Evolutionary conservation across 176 grass and related monocot genomes (phyloP).

Genomic region (Avena sativa): DNA sequence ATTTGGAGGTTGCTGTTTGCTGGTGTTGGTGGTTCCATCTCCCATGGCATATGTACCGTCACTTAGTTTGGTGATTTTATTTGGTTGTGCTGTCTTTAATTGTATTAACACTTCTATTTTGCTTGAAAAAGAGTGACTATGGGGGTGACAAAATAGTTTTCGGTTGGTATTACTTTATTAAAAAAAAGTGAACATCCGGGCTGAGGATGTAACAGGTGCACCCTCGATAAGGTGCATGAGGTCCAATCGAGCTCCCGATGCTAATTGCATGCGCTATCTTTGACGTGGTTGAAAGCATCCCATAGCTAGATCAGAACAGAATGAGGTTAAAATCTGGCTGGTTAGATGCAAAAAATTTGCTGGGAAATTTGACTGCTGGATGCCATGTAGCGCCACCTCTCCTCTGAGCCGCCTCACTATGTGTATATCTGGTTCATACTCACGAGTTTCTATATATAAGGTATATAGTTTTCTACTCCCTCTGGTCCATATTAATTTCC

Average conservation of each 20-base stretch:
- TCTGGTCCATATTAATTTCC: no score
- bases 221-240: neutral
- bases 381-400: neutral
- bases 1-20: neutral
- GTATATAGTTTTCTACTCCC: no score
- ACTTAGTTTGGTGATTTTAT: conserved; percentile 18
- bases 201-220: neutral
- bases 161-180: neutral
- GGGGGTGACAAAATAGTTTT: no score
- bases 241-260: neutral
- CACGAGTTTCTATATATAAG: no score
- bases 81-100: neutral
- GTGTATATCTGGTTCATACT: no score
- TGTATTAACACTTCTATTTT: conserved; percentile 1
- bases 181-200: neutral
- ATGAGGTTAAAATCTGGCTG: neutral
- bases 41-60: neutral
- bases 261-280: neutral
- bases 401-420: no score
- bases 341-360: neutral
- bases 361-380: neutral
- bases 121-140: neutral
- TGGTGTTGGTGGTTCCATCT: conserved; percentile 2
- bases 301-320: neutral
- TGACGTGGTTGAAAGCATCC: neutral